Evolutionary conservation across 192 early-diverging fungal species (phyloP), one percentile per base, ranked within the genome.

Genomic region (Globomyces pollinis-pini): DNA sequence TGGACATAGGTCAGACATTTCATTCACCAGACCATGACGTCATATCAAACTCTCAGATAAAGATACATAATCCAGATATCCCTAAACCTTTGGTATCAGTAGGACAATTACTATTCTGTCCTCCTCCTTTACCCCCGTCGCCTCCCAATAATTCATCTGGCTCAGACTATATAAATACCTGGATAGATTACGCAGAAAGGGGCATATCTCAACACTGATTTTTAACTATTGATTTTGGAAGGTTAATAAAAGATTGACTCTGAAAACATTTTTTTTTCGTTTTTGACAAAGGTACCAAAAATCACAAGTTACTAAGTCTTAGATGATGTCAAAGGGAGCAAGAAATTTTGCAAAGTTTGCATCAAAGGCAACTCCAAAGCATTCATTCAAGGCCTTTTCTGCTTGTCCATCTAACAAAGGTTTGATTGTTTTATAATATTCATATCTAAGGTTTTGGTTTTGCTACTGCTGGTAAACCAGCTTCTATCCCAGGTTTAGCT

Each of bases 261-360:
- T 16, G 11, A 16, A 3, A 3, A 42, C 11, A 42, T 42, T 42
- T 42, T 42, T 42, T 42, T 18, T 42, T 42, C n/a, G 41, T 16
- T 42, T 18, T 42, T 5, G 7, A 5, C 3, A 5, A 5, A 42
- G 11, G n/a, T n/a, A n/a, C n/a, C n/a, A n/a, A n/a, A n/a, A n/a
- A n/a, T n/a, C n/a, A n/a, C n/a, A n/a, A n/a, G n/a, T n/a, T n/a
- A n/a, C n/a, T n/a, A n/a, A n/a, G n/a, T 36, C 35, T 13, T 36
- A 6, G 45, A 18, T 49, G 6, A 23, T 49, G 20, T 49, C 45
- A 28, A 28, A 23, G 28, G 20, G 12, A 12, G 45, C 45, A 28
- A 23, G 20, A 9, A 23, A 29, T n/a, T 49, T 49, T 49, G 45
- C 45, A 23, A 49, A 49, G 45, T 49, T 49, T 49, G 45, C 45